Evolutionary conservation across 805 yeast genomes (phyloP).

Genomic region (Saccharomycopsis schoenii): DNA sequence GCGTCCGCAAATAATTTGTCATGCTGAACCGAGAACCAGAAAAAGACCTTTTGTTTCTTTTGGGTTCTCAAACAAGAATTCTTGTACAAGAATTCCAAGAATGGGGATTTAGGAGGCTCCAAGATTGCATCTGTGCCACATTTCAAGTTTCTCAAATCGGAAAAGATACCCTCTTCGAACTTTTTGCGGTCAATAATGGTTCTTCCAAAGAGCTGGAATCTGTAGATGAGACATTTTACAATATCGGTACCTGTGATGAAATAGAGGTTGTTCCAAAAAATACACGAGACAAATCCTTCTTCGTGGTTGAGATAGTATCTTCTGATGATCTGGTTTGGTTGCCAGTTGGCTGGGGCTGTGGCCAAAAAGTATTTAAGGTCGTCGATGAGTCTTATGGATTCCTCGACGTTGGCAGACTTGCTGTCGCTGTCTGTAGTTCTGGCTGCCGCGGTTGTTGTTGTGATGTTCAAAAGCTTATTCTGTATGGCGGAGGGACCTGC

Average conservation of each 20-base stretch:
- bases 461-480: background rate
- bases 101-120: conserved; percentile 79
- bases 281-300: conserved; percentile 88
- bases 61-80: conserved; percentile 87
- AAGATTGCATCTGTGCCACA: conserved; percentile 80
- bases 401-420: conserved; percentile 27
- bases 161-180: conserved; percentile 93
- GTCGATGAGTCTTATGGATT: conserved; percentile 53
- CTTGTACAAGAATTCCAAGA: conserved; percentile 73
- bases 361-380: conserved; percentile 79
- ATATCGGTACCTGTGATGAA: conserved; percentile 95
- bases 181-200: conserved; percentile 77
- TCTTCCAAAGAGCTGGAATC: conserved; percentile 86
- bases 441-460: background rate
- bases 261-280: conserved; percentile 82
- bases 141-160: conserved; percentile 79
- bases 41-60: conserved; percentile 92
- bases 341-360: conserved; percentile 95
- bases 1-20: conserved; percentile 90
- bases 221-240: conserved; percentile 80
- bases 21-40: conserved; percentile 94
- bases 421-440: background rate
- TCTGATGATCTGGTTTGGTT: conserved; percentile 74
- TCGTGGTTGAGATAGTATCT: conserved; percentile 78
- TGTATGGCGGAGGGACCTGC: background rate